Percentiles rank a stretch among this genome's conserved stretches.
Conservation (phyloP, 2,329 filamentous ascomycete species). For the Fusarium sp. region DNA sequence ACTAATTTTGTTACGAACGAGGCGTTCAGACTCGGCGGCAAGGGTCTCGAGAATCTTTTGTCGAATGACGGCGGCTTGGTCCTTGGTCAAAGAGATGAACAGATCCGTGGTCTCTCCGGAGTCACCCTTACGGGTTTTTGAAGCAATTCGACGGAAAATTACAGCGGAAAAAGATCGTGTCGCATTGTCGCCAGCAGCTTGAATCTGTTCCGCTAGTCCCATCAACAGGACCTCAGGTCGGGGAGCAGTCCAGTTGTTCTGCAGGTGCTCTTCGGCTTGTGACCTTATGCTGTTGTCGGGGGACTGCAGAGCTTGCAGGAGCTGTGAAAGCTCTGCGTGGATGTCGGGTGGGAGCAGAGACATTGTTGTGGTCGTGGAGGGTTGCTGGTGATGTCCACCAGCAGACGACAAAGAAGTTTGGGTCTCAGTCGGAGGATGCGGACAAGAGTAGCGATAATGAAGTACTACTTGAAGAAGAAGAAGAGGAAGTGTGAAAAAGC, state of each 20-base stretch:
- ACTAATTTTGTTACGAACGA: constrained; percentile 92
- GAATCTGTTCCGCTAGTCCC: constrained; percentile 92
- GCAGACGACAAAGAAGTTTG: constrained; percentile 36
- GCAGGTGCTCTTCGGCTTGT: constrained; percentile 88
- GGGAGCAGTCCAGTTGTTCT: constrained; percentile 85
- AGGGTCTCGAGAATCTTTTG: constrained; percentile 84
- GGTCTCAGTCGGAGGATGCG: constrained; percentile 19
- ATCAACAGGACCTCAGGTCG: constrained; percentile 90
- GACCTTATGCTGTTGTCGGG: constrained; percentile 87
- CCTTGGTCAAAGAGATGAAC: constrained; percentile 80
- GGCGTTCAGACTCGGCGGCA: constrained; percentile 74
- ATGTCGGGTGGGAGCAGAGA: constrained; percentile 87
- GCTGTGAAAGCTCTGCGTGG: constrained; percentile 83
- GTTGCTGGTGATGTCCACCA: constrained; percentile 44
- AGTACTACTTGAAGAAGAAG: not conserved
- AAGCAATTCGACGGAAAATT: constrained; percentile 92
- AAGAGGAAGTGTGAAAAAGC: constrained; percentile 14
- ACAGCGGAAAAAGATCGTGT: constrained; percentile 91
- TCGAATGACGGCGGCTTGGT: constrained; percentile 81
- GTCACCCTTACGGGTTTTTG: constrained; percentile 82
- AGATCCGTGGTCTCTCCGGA: constrained; percentile 80
- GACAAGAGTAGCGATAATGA: not conserved
- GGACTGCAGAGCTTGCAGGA: constrained; percentile 88
- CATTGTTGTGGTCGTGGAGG: constrained; percentile 61
- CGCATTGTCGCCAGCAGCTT: constrained; percentile 78